A percentile compares a stretch with the other conserved stretches of the same genome.
Evolutionary conservation across 176 grass and related monocot genomes (phyloP).

Genomic region (Lolium perenne): DNA sequence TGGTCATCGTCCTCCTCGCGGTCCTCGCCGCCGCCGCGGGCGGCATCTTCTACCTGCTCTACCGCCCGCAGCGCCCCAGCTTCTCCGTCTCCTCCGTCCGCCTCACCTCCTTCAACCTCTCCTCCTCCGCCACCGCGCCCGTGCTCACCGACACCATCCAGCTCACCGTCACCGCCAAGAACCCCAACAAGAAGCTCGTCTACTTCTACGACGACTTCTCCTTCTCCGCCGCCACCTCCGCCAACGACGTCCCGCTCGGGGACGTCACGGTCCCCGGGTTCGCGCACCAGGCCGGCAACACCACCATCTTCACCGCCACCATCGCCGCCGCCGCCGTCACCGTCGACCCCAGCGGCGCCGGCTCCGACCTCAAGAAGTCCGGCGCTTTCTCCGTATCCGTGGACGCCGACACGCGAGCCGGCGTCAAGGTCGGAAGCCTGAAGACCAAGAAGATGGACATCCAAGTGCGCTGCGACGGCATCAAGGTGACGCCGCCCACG

Average conservation of each 20-base stretch:
- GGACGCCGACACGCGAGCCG: constrained; percentile 79
- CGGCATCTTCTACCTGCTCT: constrained; percentile 81
- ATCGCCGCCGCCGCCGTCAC: constrained; percentile 32
- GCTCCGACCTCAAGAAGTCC: constrained; percentile 66
- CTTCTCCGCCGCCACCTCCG: constrained; percentile 49
- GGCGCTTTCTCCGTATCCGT: constrained; percentile 51
- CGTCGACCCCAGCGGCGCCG: constrained; percentile 58
- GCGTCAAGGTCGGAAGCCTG: constrained; percentile 61
- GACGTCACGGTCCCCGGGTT: constrained; percentile 68
- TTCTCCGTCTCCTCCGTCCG: constrained; percentile 70
- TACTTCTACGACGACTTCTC: constrained; percentile 82
- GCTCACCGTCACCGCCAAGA: constrained; percentile 60
- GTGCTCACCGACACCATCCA: constrained; percentile 58
- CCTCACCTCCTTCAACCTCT: constrained; percentile 64
- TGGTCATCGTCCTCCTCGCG: constrained; percentile 59
- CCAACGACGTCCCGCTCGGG: constrained; percentile 60
- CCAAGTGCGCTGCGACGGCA: constrained; percentile 74
- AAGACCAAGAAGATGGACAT: constrained; percentile 87
- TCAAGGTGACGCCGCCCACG: constrained; percentile 46
- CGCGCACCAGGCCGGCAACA: constrained; percentile 70
- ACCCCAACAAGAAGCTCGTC: constrained; percentile 89
- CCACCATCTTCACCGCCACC: constrained; percentile 60
- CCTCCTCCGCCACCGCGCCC: constrained; percentile 51
- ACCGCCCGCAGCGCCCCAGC: constrained; percentile 78
- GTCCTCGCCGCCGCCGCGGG: constrained; percentile 60